phyloP scores from a whole-genome alignment of 2,329 filamentous ascomycete genomes.

The Paecilomyces dactylethromorphus region DNA sequence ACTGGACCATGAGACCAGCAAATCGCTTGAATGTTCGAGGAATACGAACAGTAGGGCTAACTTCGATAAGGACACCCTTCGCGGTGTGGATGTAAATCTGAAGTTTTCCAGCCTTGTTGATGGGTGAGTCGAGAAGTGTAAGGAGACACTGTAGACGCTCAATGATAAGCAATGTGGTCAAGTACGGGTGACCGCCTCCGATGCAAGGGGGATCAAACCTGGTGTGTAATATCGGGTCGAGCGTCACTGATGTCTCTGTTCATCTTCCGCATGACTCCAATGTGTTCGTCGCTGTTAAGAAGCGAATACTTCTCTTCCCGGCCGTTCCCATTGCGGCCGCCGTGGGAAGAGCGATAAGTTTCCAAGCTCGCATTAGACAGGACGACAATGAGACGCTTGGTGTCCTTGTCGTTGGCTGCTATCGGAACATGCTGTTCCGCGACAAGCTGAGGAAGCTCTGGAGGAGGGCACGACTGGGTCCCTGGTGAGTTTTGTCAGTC shows the following conservation, averaged over 20 bases:
- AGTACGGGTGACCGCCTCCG: conserved; percentile 1
- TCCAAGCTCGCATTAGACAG: conserved; percentile 95
- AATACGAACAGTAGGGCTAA: conserved; percentile 95
- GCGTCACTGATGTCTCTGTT: conserved; percentile 97
- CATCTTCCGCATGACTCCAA: conserved; percentile 99
- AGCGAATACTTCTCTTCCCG: conserved; percentile 95
- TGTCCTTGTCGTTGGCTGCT: conserved; percentile 77
- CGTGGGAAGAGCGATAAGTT: conserved; percentile 87
- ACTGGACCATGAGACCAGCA: conserved; percentile 95
- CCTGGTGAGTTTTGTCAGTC: conserved; percentile 44
- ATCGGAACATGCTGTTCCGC: conserved; percentile 89
- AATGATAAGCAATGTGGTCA: conserved; percentile 9
- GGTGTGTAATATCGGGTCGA: conserved; percentile 94
- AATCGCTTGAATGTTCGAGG: conserved; percentile 98
- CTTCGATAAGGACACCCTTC: conserved; percentile 94
- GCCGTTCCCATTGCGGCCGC: conserved; percentile 54
- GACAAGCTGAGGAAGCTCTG: conserved; percentile 81
- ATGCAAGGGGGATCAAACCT: conserved; percentile 56
- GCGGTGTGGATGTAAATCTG: conserved; percentile 99
- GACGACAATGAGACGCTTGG: conserved; percentile 86
- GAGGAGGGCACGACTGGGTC: conserved; percentile 92
- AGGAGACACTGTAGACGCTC: conserved; percentile 69
- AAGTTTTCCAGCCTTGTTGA: conserved; percentile 96
- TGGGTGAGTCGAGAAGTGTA: conserved; percentile 91
- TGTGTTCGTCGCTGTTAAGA: conserved; percentile 98